A percentile compares a stretch with the other conserved stretches of the same genome.
phyloP scores from a whole-genome alignment of 768 basidiomycete genomes.

The Cubamyces sp. region DNA sequence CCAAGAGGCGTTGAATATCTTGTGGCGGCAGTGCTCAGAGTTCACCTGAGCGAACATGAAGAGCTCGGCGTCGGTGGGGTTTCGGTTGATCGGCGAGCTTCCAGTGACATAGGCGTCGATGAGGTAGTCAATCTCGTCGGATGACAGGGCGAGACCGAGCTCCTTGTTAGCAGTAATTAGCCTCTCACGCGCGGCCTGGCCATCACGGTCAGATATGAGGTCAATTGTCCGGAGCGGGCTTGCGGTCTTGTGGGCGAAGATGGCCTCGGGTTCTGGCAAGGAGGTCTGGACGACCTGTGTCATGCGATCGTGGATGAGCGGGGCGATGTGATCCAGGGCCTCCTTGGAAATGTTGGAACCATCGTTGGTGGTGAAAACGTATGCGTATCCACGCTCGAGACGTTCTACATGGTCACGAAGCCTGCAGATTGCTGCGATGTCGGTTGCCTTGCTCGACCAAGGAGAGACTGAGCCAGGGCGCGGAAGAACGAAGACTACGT shows the following conservation, averaged over 20 bases:
- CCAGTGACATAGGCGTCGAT: slow-evolving; percentile 87
- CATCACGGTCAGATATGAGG: slow-evolving; percentile 44
- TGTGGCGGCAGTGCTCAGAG: slow-evolving; percentile 99
- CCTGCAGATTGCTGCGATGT: slow-evolving; percentile 88
- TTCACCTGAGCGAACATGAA: slow-evolving; percentile 99
- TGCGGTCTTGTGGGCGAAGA: slow-evolving; percentile 67
- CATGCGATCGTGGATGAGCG: slow-evolving; percentile 94
- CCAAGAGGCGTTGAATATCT: slow-evolving; percentile 99
- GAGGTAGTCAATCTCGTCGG: slow-evolving; percentile 91
- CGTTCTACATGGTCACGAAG: slow-evolving; percentile 74
- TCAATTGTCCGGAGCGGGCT: slow-evolving; percentile 74
- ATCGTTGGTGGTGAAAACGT: slow-evolving; percentile 57
- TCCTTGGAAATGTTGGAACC: slow-evolving; percentile 45
- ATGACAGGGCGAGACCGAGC: slow-evolving; percentile 88
- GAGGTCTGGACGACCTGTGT: slow-evolving; percentile 75
- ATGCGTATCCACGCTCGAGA: slow-evolving; percentile 83
- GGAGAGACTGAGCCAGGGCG: slow-evolving; percentile 92
- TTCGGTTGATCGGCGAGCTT: slow-evolving; percentile 64
- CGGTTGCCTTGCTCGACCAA: slow-evolving; percentile 99
- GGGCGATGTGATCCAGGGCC: slow-evolving; percentile 58
- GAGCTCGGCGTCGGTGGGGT: slow-evolving; percentile 95
- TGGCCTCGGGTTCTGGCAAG: slow-evolving; percentile 56
- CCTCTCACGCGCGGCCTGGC: slow-evolving; percentile 56
- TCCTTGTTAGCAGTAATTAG: slow-evolving; percentile 79
- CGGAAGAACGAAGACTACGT: slow-evolving; percentile 76